These are phyloP conservation scores for Quercus robur DNA, from an alignment of 306 rosid species.

Conservation along the genomic window DNA sequence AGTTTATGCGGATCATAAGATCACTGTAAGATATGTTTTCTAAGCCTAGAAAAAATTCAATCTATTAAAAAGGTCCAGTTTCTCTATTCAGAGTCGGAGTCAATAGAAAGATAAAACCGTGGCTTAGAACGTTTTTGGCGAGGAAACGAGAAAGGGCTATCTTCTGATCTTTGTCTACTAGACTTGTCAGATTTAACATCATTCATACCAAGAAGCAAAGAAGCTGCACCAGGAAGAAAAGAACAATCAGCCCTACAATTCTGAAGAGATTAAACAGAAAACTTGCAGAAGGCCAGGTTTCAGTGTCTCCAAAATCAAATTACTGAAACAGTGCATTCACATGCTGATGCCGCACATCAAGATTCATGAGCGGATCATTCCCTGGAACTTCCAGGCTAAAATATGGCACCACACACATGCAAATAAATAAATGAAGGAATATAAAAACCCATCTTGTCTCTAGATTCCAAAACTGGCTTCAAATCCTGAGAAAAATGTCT, in stretches of 20 bases:
- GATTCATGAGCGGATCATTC: background rate
- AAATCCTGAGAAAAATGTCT: background rate
- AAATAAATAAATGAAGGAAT: background rate
- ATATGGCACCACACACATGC: background rate
- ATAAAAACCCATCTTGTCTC: background rate
- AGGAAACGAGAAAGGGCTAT: constrained; percentile 94
- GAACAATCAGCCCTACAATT: constrained; percentile 31
- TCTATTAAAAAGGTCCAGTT: constrained; percentile 6
- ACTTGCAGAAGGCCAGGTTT: background rate
- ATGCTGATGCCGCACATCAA: background rate
- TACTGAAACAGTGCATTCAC: background rate
- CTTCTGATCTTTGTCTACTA: constrained; percentile 66
- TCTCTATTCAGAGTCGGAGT: constrained; percentile 87
- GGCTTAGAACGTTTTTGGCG: constrained; percentile 96
- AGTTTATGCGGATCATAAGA: constrained; percentile 15
- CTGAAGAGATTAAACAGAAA: background rate
- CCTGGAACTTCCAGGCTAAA: background rate
- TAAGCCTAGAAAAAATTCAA: constrained; percentile 11
- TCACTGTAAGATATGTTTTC: constrained; percentile 23
- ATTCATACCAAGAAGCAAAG: constrained; percentile 78
- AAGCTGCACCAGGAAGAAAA: constrained; percentile 58
- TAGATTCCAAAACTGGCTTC: background rate
- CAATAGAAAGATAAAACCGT: constrained; percentile 62
- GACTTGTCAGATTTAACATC: constrained; percentile 69
- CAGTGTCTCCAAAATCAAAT: background rate